Evolutionary conservation across 2,329 filamentous ascomycete genomes (phyloP), one percentile per base, ranked within the genome.

Genomic region (Trichoderma sp.): DNA sequence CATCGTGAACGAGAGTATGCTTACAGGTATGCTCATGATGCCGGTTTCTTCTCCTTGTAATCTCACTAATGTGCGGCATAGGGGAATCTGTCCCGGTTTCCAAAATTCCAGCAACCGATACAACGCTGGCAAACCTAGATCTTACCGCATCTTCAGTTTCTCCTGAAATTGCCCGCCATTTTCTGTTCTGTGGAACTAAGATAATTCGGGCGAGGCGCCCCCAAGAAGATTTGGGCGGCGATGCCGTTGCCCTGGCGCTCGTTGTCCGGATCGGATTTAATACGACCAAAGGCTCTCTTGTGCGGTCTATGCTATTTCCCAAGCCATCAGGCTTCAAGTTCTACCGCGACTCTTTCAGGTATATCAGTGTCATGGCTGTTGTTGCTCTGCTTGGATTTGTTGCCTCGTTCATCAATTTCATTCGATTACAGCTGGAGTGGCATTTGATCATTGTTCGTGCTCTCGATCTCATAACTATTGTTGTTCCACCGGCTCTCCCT

Each of bases 261-360:
- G 94, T 97, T 19, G 90, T 97, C 33, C 89, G 96, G 71, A 99
- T 94, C 2, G 96, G 96, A 1, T 99, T 99, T 81, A 96, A 96
- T 78, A 99, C 96, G 0, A 99, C 96, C 1, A 99, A 99, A 79
- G 96, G 96, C 29, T 93, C 96, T 11, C 83, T 99, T 21, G 94
- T 99, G 70, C 91, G 96, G 29, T 98, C 96, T 0, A 99, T 99
- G 95, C 87, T 99, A 47, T 99, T 99, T 77, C 96, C 96, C 0
- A 99, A 99, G 77, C 96, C 96, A 1, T 97, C 95, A 0, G 95
- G 95, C 0, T 99, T 99, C 87, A 98, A 96, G 76, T 99, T 99
- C 78, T 99, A 99, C 79, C 89, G 93, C 53, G 96, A 99, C 79
- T 97, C 95, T 0, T 99, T 99, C 81, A 89, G 94, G 27, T 99